These are phyloP conservation scores for Sesbania bispinosa DNA, from an alignment of 306 rosid genomes.

Conservation along the genomic window DNA sequence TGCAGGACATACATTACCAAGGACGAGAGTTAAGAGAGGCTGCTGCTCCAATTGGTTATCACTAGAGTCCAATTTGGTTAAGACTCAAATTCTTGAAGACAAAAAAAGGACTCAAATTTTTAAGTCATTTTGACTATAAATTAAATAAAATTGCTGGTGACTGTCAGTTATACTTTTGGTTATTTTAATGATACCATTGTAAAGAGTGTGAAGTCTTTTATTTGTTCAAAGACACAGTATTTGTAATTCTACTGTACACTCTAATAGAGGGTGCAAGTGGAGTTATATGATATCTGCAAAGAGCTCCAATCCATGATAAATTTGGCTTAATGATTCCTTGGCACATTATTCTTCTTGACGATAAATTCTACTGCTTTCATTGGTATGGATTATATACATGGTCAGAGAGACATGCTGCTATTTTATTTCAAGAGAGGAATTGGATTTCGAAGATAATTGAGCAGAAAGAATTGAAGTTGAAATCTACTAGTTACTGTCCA, in stretches of 20 bases:
- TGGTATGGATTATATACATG: not conserved
- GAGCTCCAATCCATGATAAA: not conserved
- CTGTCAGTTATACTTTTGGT: not conserved
- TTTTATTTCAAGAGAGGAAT: not conserved
- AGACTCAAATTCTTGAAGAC: not conserved
- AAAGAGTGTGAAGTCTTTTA: slow-evolving; percentile 4
- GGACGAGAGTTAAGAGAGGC: slow-evolving; percentile 58
- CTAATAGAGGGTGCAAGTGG: slow-evolving; percentile 14
- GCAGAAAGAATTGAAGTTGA: not conserved
- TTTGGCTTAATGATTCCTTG: slow-evolving; percentile 12
- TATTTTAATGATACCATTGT: slow-evolving; percentile 19
- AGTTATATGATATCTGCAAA: not conserved
- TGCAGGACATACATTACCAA: slow-evolving; percentile 74
- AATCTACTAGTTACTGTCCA: too few relatives aligned
- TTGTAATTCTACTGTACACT: not conserved
- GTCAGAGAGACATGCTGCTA: not conserved
- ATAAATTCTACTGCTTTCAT: not conserved
- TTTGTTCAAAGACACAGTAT: slow-evolving; percentile 8
- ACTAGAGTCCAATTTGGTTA: slow-evolving; percentile 23
- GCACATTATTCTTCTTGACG: not conserved
- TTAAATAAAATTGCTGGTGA: slow-evolving; percentile 3
- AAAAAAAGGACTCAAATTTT: not conserved
- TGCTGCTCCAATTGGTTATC: slow-evolving; percentile 73
- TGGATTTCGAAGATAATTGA: not conserved
- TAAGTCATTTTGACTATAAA: slow-evolving; percentile 20